A percentile compares a stretch with the other conserved stretches of the same genome.
phyloP scores from a whole-genome alignment of 352 stramenopile species.

The Globisporangium nodosum region DNA sequence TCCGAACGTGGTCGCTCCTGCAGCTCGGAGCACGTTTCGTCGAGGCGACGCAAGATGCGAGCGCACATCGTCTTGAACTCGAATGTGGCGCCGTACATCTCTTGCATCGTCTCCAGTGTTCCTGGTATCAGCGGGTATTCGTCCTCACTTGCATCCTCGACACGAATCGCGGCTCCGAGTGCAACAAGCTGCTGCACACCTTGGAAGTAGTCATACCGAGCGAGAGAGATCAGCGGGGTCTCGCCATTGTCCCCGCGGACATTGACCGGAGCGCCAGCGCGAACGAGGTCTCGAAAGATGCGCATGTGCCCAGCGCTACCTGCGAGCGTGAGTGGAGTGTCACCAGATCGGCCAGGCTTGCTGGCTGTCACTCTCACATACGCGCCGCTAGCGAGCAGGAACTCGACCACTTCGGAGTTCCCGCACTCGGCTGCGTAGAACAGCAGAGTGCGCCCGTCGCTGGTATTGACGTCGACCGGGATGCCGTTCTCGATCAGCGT shows the following conservation, averaged over 20 bases:
- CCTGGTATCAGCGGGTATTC: not conserved
- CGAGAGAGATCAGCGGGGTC: conserved; percentile 1
- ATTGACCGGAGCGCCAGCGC: conserved; percentile 1
- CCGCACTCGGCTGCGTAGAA: too few species aligned
- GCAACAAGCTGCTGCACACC: not conserved
- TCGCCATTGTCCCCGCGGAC: not conserved
- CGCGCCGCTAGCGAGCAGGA: too few species aligned
- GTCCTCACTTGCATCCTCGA: not conserved
- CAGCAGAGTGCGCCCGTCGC: too few species aligned
- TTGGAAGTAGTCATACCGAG: not conserved
- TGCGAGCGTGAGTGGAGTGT: not conserved
- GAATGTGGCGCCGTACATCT: not conserved
- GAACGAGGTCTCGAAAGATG: not conserved
- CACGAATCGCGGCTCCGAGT: not conserved
- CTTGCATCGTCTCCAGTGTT: not conserved
- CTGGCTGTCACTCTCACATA: too few species aligned
- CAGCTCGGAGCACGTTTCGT: not conserved
- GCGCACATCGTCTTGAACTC: not conserved
- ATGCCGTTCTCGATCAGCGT: too few species aligned
- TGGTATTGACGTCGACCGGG: too few species aligned
- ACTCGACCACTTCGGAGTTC: too few species aligned
- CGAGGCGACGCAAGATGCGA: not conserved
- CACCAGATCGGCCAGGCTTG: not conserved
- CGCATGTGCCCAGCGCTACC: not conserved
- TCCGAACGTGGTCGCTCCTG: not conserved